Base-by-base conservation (phyloP, 1,284 basidiomycete genomes). In the Phylloboletellus chloephorus region DNA sequence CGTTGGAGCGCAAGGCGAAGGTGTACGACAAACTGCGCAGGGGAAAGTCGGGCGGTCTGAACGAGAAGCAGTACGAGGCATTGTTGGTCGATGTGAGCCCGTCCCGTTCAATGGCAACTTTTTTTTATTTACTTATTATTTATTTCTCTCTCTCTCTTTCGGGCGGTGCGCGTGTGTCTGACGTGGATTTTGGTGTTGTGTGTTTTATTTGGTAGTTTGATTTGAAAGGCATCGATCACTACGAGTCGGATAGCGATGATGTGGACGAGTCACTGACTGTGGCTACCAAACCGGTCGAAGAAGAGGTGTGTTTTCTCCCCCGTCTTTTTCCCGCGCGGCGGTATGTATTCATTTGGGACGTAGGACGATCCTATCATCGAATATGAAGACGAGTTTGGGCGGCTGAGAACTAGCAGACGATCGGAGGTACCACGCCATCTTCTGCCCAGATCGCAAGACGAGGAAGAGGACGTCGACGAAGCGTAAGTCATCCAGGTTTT, bases 61-160 rank as follows among this genome's bases (percentile, higher is more conserved):
- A 61, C 20, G 86, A 93, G 39, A 79, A 77, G 47, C 86, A 95
- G 56, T 80, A 80, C 45, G 80, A 80, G 31, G 70, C 76, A 15
- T 65, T 89, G 8, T 67, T 91, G 37, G 87, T 98, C 5, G 92
- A 98, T 63, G 93, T 92, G 64, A 61, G 86, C n/a, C n/a, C n/a
- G n/a, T n/a, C n/a, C n/a, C n/a, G n/a, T n/a, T n/a, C n/a, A n/a
- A n/a, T n/a, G n/a, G n/a, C n/a, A n/a, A n/a, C n/a, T n/a, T n/a
- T n/a, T n/a, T n/a, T n/a, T n/a, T 51, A 16, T 17, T 5, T 31
- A 13, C 9, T 28, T 24, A 20, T 25, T 15, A 19, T 19, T 13
- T 20, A 3, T 25, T 13, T 7, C n/a, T 10, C 10, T 25, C 29
- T 13, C 3, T 17, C 11, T 23, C 19, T 2, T 7, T 23, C 10